These are phyloP conservation scores for Pyronema omphalodes DNA, from an alignment of 495 filamentous ascomycete species.

Conservation along the genomic window DNA sequence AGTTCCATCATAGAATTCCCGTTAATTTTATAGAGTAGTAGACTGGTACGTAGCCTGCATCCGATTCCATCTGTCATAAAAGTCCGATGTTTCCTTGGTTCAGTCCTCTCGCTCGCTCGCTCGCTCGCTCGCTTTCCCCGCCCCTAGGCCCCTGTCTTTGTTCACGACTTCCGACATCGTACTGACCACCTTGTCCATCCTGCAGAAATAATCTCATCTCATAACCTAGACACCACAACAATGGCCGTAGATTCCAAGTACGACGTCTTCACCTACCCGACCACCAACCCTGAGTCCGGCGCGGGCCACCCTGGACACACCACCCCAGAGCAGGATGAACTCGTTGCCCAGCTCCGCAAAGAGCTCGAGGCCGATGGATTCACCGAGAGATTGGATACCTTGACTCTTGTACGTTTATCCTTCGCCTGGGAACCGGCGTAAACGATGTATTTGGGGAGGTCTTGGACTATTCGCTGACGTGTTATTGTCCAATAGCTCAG, in stretches of 20 bases:
- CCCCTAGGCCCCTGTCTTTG: too few species aligned
- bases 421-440: background rate
- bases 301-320: slow-evolving; percentile 76
- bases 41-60: too few species aligned
- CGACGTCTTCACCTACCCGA: slow-evolving; percentile 86
- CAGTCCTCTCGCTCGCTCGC: too few species aligned
- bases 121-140: too few species aligned
- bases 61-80: too few species aligned
- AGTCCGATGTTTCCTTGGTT: too few species aligned
- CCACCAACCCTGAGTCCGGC: slow-evolving; percentile 44
- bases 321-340: slow-evolving; percentile 70
- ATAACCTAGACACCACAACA: background rate
- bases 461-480: background rate
- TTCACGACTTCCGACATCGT: too few species aligned
- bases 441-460: background rate
- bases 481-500: slow-evolving; percentile 39
- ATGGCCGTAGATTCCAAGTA: slow-evolving; percentile 42
- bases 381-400: slow-evolving; percentile 69
- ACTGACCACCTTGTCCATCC: background rate
- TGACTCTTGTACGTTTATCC: slow-evolving; percentile 48
- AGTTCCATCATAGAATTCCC: too few species aligned
- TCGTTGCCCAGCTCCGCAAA: slow-evolving; percentile 64
- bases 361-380: slow-evolving; percentile 68
- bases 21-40: too few species aligned
- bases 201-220: background rate